phyloP scores from a whole-genome alignment of 2,329 filamentous ascomycete species.

The Fusarium solani-melongenae region DNA sequence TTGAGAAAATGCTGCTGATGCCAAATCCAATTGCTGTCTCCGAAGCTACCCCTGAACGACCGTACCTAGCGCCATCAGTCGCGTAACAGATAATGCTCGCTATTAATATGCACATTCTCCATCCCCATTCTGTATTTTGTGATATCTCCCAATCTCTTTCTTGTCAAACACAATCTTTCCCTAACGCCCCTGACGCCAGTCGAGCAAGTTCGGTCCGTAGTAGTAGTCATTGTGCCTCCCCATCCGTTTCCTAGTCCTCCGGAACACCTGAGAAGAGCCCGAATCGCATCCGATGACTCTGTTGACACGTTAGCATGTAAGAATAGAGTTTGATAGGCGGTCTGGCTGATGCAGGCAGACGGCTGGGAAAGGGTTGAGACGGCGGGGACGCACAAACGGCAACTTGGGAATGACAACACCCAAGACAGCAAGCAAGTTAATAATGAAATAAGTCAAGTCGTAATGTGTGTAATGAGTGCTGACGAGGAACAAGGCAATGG shows the following conservation, averaged over 20 bases:
- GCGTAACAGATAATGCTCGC: conserved; percentile 50
- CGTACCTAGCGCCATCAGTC: conserved; percentile 42
- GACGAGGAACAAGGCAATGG: conserved; percentile 91
- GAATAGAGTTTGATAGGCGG: not conserved
- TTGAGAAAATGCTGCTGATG: conserved; percentile 37
- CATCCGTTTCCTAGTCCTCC: conserved; percentile 60
- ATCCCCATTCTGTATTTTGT: conserved; percentile 36
- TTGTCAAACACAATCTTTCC: conserved; percentile 35
- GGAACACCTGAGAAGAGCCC: conserved; percentile 77
- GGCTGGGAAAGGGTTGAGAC: not conserved
- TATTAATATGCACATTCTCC: conserved; percentile 47
- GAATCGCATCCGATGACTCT: conserved; percentile 84
- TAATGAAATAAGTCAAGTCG: conserved; percentile 94
- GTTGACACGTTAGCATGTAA: conserved; percentile 42
- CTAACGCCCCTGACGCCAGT: conserved; percentile 42
- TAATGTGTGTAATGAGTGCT: conserved; percentile 99
- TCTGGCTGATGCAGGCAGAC: not conserved
- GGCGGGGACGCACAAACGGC: conserved; percentile 78
- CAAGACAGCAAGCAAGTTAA: conserved; percentile 94
- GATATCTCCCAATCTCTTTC: conserved; percentile 37
- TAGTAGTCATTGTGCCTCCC: conserved; percentile 19
- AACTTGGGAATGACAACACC: conserved; percentile 96
- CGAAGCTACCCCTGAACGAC: conserved; percentile 46
- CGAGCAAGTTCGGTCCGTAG: conserved; percentile 29
- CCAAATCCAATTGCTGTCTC: conserved; percentile 47